phyloP scores from a whole-genome alignment of 306 rosid species.

The Inga oerstediana region DNA sequence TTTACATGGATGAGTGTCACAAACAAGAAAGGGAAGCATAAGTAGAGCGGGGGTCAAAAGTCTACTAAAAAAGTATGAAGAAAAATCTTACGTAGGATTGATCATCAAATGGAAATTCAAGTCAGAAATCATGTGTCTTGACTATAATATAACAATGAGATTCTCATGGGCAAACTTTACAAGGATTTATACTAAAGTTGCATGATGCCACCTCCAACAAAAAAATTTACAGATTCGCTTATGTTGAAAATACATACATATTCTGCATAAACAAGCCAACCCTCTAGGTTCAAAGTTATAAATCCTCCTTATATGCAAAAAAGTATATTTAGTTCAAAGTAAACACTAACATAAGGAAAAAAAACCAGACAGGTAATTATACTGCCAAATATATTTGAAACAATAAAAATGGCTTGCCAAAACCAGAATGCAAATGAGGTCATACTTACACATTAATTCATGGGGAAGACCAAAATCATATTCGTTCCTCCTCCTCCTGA shows the following conservation, averaged over 20 bases:
- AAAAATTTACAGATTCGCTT: neutral
- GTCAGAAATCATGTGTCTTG: neutral
- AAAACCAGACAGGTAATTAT: neutral
- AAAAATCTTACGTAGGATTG: neutral
- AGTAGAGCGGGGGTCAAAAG: neutral
- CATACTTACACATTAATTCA: conserved; percentile 78
- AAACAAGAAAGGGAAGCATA: neutral
- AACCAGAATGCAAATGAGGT: conserved; percentile 23
- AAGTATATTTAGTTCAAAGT: neutral
- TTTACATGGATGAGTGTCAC: neutral
- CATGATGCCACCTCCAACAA: neutral
- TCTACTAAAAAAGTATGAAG: neutral
- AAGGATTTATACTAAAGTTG: neutral
- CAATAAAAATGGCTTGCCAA: conserved; percentile 7
- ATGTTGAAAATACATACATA: neutral
- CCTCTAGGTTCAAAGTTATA: neutral
- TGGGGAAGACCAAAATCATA: conserved; percentile 92
- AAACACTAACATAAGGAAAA: neutral
- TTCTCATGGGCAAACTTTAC: neutral
- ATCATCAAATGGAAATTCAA: neutral
- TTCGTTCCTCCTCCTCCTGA: conserved; percentile 79
- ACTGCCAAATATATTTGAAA: neutral
- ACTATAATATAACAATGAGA: neutral
- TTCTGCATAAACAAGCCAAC: neutral
- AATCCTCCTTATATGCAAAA: neutral